Conservation (phyloP, 2,329 filamentous ascomycete genomes). For the Akanthomyces dipterigenus region DNA sequence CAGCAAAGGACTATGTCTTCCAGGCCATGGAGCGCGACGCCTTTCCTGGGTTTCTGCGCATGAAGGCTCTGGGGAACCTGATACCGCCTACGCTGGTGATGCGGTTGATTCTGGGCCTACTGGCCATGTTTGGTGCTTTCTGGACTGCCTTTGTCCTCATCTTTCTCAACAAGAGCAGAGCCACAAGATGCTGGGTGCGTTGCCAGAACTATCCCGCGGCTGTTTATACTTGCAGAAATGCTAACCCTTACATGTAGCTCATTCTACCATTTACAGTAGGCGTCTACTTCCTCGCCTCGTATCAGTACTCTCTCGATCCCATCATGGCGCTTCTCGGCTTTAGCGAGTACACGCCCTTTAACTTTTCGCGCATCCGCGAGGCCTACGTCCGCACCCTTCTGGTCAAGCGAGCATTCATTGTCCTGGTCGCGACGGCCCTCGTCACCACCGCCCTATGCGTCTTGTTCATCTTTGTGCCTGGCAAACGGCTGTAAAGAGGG, state of each 20-base stretch:
- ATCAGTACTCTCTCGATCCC: slow-evolving; percentile 94
- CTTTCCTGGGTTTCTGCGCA: slow-evolving; percentile 92
- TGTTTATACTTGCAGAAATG: background rate
- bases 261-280: slow-evolving; percentile 90
- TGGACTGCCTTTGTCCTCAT: slow-evolving; percentile 94
- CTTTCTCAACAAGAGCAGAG: slow-evolving; percentile 71
- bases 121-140: slow-evolving; percentile 84
- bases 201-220: background rate
- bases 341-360: slow-evolving; percentile 96
- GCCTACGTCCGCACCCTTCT: slow-evolving; percentile 85
- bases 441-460: slow-evolving; percentile 78
- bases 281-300: slow-evolving; percentile 80
- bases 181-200: slow-evolving; percentile 75
- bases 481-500: slow-evolving; percentile 60
- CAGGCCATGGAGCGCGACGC: slow-evolving; percentile 99
- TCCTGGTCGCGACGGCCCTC: slow-evolving; percentile 66
- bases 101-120: slow-evolving; percentile 75
- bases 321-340: slow-evolving; percentile 80
- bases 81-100: slow-evolving; percentile 86
- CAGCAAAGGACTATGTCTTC: slow-evolving; percentile 98
- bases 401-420: slow-evolving; percentile 74
- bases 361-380: slow-evolving; percentile 80
- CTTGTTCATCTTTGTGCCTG: slow-evolving; percentile 91
- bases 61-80: slow-evolving; percentile 92
- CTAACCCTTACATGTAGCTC: slow-evolving; percentile 27